Conservation (phyloP, 495 filamentous ascomycete genomes). For the Massariosphaeria phaeospora region DNA sequence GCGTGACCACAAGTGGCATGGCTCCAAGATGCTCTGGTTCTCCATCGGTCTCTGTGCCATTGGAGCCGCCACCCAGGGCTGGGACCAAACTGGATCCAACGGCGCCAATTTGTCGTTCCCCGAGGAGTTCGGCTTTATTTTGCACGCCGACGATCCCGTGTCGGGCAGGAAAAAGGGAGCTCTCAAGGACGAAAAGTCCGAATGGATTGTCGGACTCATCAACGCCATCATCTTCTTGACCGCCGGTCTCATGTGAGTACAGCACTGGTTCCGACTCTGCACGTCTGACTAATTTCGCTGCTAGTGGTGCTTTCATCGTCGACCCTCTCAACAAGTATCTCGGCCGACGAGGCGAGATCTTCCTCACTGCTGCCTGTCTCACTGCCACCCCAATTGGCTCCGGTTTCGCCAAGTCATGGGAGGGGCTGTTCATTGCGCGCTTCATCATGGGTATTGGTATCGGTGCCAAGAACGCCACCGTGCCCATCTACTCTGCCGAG, state of each 20-base stretch:
- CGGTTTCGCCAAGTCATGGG: slow-evolving; percentile 47
- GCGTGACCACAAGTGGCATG: slow-evolving; percentile 46
- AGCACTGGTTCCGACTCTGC: background rate
- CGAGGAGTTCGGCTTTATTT: slow-evolving; percentile 53
- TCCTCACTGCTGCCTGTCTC: slow-evolving; percentile 39
- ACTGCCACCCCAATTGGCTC: slow-evolving; percentile 48
- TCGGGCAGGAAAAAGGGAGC: slow-evolving; percentile 41
- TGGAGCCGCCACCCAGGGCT: slow-evolving; percentile 62
- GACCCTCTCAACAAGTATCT: slow-evolving; percentile 55
- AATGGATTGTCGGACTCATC: slow-evolving; percentile 45
- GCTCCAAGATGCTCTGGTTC: slow-evolving; percentile 53
- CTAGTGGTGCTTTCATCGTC: slow-evolving; percentile 42
- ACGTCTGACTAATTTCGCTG: background rate
- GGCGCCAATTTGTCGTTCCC: slow-evolving; percentile 64
- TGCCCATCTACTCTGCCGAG: slow-evolving; percentile 57
- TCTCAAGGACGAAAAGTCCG: slow-evolving; percentile 37
- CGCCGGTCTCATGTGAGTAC: slow-evolving; percentile 30
- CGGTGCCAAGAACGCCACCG: slow-evolving; percentile 55
- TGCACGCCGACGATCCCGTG: slow-evolving; percentile 44
- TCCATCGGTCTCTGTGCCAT: slow-evolving; percentile 65
- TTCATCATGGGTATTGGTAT: slow-evolving; percentile 59
- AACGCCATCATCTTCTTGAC: slow-evolving; percentile 50
- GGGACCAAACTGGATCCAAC: slow-evolving; percentile 66
- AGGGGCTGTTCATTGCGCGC: slow-evolving; percentile 52
- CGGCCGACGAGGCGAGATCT: slow-evolving; percentile 57